Evolutionary conservation across 2,329 filamentous ascomycete species (phyloP).

Genomic region (Biscogniauxia sp.): DNA sequence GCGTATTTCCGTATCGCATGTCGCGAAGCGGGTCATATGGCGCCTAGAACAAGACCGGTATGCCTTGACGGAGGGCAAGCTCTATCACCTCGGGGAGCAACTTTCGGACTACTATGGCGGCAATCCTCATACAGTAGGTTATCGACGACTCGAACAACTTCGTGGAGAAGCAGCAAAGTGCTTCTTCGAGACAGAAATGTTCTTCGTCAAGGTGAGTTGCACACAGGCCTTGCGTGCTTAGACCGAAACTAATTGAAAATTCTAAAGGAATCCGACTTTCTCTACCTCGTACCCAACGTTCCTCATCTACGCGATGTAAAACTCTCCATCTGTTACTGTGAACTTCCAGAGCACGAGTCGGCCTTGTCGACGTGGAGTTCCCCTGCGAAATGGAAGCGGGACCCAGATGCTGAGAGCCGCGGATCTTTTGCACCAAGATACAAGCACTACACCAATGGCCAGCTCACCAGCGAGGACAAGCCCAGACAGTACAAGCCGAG

Average conservation of each 20-base stretch:
- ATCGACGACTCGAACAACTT: slow-evolving; percentile 44
- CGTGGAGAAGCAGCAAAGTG: slow-evolving; percentile 49
- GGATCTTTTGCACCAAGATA: slow-evolving; percentile 54
- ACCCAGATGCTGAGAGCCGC: slow-evolving; percentile 52
- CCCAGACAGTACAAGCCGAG: slow-evolving; percentile 47
- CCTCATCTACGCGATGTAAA: slow-evolving; percentile 56
- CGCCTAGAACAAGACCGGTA: slow-evolving; percentile 56
- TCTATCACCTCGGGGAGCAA: slow-evolving; percentile 53
- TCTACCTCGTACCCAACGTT: slow-evolving; percentile 56
- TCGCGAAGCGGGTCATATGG: slow-evolving; percentile 61
- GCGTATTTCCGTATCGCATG: slow-evolving; percentile 48
- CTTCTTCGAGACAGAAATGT: slow-evolving; percentile 60
- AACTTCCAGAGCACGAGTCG: slow-evolving; percentile 52
- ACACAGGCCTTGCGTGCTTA: too few species aligned
- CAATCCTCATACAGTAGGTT: slow-evolving; percentile 43
- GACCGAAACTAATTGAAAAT: slow-evolving; percentile 14
- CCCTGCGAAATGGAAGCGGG: slow-evolving; percentile 56
- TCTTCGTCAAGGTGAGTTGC: slow-evolving; percentile 61
- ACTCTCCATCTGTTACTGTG: slow-evolving; percentile 58
- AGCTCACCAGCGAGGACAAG: slow-evolving; percentile 50
- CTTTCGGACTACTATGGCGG: slow-evolving; percentile 51
- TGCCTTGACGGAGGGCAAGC: slow-evolving; percentile 47
- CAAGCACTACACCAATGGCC: slow-evolving; percentile 59
- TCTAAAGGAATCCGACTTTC: slow-evolving; percentile 57
- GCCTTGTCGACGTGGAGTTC: slow-evolving; percentile 41